Evolutionary conservation across 2,329 filamentous ascomycete genomes (phyloP), one percentile per base, ranked within the genome.

Genomic region (Aspergillus sp.): DNA sequence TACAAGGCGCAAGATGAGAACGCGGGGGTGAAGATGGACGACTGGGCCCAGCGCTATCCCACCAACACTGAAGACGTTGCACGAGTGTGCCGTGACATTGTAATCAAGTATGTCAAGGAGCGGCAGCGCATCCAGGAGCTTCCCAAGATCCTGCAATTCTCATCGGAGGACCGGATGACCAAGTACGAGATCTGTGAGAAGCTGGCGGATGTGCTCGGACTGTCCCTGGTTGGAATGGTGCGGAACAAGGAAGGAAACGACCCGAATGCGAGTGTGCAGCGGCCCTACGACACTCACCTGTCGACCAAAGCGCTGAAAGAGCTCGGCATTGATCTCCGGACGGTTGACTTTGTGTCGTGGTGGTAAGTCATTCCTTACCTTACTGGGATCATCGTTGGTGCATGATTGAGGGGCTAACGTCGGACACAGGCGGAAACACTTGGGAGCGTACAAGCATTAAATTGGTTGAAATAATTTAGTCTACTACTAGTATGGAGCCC

Each of bases 31-130:
- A 88, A 86, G 72, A 93, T 96, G 87, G 92, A 97, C 70, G 88
- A 96, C 74, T 96, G 91, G 87, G 88, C 91, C 1, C 79, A 90
- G 54, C 85, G 92, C 28, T 96, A 91, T 78, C 92, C 92, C 8
- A 96, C 92, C 7, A 95, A 95, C 73, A 96, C 92, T 0, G 89
- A 92, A 72, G 93, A 97, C 71, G 89, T 96, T 17, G 92, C 84
- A 17, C 84, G 93, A 41, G 90, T 97, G 49, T 90, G 88, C 69
- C 83, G 87, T 63, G 91, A 96, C 67, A 80, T 95, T 51, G 86
- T 90, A 2, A 82, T 81, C 63, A 88, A 90, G 69, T 95, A 93
- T 69, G 79, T 89, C 57, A 76, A 70, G 70, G 72, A 76, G 53
- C 76, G 80, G 12, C 77, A 79, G 41, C 79, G 84, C 39, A 78